Base-by-base conservation (phyloP, 371 early-diverging fungal genomes). In the Rhizopus microsporus region DNA sequence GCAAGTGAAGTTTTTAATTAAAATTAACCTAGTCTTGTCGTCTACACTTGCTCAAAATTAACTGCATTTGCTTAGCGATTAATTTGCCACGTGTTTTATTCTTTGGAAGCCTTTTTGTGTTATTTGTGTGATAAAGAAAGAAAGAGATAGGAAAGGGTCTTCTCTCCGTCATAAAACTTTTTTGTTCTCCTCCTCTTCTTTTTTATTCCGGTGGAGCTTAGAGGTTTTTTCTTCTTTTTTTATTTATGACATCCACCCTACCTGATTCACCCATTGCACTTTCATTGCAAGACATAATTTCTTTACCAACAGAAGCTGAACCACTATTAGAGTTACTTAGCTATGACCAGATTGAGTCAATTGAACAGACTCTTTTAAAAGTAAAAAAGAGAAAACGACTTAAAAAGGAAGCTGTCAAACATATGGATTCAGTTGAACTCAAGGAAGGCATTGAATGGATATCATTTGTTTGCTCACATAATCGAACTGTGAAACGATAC, bases 401-500 rank as follows among this genome's bases (percentile, higher is more conserved):
- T 1, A 61, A 69, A 37, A 67, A 67, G 33, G 45, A 59, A 43
- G 34, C 35, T 23, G n/a, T 30, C 23, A 56, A 32, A 49, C 23
- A 23, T 23, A 23, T 23, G 23, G 23, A 23, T 23, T 23, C 23
- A 23, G 23, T 23, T 23, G 23, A 23, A 23, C 23, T 23, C 23
- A 23, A 23, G 23, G 55, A 75, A 72, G 85, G 83, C 12, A 67
- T 86, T 29, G 84, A 86, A 55, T 88, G 81, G 80, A 73, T 88
- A 12, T 71, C 71, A 42, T 88, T 89, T 67, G 70, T 69, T 2
- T 89, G 88, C 60, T 82, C 86, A 32, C 71, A 77, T 48, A 81
- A 82, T 61, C 81, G 87, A 29, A 63, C 62, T 17, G 56, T 77
- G 6, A 78, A 80, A 37, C 79, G 84, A 46, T 92, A 88, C 68